Conservation (phyloP, 257 asterid species). For the Nicotiana sylvestris region DNA sequence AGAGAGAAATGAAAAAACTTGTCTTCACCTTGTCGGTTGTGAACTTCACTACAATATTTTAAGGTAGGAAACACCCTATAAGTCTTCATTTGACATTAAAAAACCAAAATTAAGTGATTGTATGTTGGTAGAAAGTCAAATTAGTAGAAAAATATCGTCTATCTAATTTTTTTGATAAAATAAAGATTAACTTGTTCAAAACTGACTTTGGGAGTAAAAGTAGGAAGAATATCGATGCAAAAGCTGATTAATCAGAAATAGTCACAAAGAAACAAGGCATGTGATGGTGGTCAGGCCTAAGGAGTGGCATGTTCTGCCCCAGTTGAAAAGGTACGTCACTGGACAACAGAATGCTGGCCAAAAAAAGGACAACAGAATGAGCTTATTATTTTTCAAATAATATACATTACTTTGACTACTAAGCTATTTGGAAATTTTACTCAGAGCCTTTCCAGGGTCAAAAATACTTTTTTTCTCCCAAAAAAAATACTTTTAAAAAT, state of each 20-base stretch:
- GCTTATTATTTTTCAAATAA: too few species aligned
- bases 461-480: too few species aligned
- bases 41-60: too few species aligned
- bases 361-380: too few species aligned
- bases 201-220: not conserved
- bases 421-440: too few species aligned
- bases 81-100: not conserved
- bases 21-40: too few species aligned
- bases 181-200: not conserved
- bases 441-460: too few species aligned
- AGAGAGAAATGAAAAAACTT: too few species aligned
- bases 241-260: not conserved
- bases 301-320: not conserved
- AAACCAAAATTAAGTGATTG: not conserved
- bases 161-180: not conserved
- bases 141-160: not conserved
- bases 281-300: slow-evolving; percentile 4
- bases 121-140: not conserved
- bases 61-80: too few species aligned
- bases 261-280: slow-evolving; percentile 5
- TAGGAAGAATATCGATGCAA: not conserved
- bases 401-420: too few species aligned
- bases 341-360: not conserved
- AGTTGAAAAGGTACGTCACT: not conserved
- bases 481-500: too few species aligned